Base-by-base conservation (phyloP, 805 yeast species). In the Candida maltosa region DNA sequence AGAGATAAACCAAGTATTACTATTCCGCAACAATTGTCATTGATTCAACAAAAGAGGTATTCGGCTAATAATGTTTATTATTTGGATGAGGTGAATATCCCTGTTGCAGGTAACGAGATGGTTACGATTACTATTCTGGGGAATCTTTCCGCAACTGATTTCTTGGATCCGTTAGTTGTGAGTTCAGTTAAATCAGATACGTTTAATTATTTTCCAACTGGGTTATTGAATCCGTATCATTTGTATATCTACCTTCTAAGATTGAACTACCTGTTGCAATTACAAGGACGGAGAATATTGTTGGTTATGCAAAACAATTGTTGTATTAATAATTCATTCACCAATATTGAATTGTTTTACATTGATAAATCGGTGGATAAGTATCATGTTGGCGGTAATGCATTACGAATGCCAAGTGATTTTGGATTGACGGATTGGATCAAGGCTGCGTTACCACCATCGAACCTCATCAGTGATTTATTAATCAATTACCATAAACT, bases 121-220 rank as follows among this genome's bases (percentile, higher is more conserved):
- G 21, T 30, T 8, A 32, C 44, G 6, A 20, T 42, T 4, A n/a
- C 44, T n/a, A 3, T 42, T n/a, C 4, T 34, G 12, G 33, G 27
- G 4, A 42, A 40, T 24, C 24, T 42, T 19, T 8, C 16, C 4
- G 34, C 31, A 2, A 29, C 30, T 18, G 39, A 42, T 11, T 35
- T 37, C 11, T 29, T 42, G 6, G 31, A 31, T 14, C 46, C 46
- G 6, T 34, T 37, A n/a, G 25, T 40, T 15, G 32, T 40, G 6
- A 25, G 44, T 3, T 30, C 28, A 9, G n/a, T 28, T 6, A 11
- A 19, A 18, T 15, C 27, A 4, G 5, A 5, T 12, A 10, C 4
- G 10, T 34, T 34, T 16, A 37, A 37, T 22, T 42, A 42, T 26
- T 38, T 29, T 27, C 46, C 46, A 2, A 29, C 28, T 20, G 46